Percentiles rank a stretch among this genome's conserved stretches.
Evolutionary conservation across 1,284 basidiomycete genomes (phyloP).

Genomic region (Ustilago xerochloae): DNA sequence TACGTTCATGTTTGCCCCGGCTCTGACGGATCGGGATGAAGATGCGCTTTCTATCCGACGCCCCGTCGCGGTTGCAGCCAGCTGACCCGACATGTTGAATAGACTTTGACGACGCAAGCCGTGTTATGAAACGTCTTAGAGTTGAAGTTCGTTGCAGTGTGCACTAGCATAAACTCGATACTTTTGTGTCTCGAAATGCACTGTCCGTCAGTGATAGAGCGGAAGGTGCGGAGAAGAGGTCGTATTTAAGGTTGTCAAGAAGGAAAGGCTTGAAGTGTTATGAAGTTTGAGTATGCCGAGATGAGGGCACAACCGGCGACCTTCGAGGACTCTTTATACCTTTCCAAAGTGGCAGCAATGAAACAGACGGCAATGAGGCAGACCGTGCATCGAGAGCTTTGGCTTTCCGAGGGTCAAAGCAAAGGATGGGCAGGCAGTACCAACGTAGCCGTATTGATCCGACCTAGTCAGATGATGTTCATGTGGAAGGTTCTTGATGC

Average conservation of each 20-base stretch:
- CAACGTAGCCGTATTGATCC: constrained; percentile 5
- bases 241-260: neutral
- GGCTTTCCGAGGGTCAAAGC: too few species aligned
- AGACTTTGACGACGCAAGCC: neutral
- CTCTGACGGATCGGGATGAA: constrained; percentile 6
- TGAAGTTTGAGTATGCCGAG: neutral
- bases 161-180: too few species aligned
- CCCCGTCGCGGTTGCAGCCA: neutral
- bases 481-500: neutral
- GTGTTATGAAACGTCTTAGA: neutral
- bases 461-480: constrained; percentile 4
- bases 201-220: neutral
- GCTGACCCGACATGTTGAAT: constrained; percentile 7
- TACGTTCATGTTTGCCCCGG: neutral
- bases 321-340: neutral
- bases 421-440: too few species aligned
- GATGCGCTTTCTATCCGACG: neutral
- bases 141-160: too few species aligned
- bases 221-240: neutral
- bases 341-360: too few species aligned
- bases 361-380: too few species aligned
- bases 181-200: neutral
- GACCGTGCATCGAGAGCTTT: too few species aligned
- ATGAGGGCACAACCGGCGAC: neutral
- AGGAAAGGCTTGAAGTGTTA: neutral